Conservation (phyloP, 192 early-diverging fungal genomes). For the Coemansia sp. region DNA sequence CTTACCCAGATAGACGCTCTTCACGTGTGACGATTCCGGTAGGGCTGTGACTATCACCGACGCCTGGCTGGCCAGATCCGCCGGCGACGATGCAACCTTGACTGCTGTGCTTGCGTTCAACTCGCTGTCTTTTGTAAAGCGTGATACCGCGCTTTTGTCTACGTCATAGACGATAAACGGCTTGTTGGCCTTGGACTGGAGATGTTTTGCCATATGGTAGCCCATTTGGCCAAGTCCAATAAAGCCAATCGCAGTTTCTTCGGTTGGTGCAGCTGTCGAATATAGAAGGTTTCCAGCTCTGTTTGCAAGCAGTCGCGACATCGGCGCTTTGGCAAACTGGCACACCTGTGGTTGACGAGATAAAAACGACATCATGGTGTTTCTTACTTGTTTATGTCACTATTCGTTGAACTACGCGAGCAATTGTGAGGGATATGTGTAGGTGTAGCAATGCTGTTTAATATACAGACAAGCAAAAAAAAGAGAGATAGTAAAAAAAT, state of each 20-base stretch:
- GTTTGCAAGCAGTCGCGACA: neutral
- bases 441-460: neutral
- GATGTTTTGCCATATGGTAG: slow-evolving; percentile 88
- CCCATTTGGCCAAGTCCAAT: slow-evolving; percentile 94
- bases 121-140: slow-evolving; percentile 57
- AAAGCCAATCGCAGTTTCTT: slow-evolving; percentile 30
- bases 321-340: neutral
- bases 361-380: neutral
- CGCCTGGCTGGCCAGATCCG: slow-evolving; percentile 69
- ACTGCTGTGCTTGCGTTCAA: slow-evolving; percentile 14
- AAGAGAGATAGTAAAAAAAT: neutral
- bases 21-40: slow-evolving; percentile 80
- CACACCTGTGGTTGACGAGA: neutral
- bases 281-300: neutral
- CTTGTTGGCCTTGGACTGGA: slow-evolving; percentile 58
- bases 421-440: too few species aligned
- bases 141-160: slow-evolving; percentile 56
- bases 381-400: neutral
- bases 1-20: slow-evolving; percentile 77
- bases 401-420: too few species aligned
- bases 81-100: slow-evolving; percentile 60
- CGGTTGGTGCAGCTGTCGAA: slow-evolving; percentile 1
- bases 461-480: neutral
- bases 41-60: slow-evolving; percentile 89
- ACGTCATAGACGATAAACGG: slow-evolving; percentile 76